Evolutionary conservation across 495 filamentous ascomycete species (phyloP).

Genomic region (Viridothelium virens): DNA sequence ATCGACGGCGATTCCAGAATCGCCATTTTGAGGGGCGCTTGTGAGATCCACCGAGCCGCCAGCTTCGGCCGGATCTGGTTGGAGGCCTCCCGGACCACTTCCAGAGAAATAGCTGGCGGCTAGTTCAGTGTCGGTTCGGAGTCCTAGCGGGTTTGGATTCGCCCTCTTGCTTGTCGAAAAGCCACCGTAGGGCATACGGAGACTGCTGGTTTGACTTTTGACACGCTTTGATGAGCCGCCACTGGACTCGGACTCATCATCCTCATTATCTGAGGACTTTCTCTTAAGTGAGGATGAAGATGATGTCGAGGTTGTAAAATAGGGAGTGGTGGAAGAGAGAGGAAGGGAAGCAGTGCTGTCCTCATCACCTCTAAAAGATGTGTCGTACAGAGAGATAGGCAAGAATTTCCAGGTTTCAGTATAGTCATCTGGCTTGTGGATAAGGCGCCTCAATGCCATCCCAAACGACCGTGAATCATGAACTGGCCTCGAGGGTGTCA

Average conservation of each 20-base stretch:
- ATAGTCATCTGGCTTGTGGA: neutral
- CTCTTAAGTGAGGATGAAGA: no score
- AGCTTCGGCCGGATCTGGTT: neutral
- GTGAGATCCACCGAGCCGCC: no score
- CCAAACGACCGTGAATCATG: neutral
- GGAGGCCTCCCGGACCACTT: neutral
- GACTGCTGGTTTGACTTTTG: neutral
- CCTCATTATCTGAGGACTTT: no score
- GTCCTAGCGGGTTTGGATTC: neutral
- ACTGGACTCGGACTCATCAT: no score
- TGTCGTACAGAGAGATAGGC: neutral
- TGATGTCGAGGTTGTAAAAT: no score
- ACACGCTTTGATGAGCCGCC: no score
- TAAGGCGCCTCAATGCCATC: neutral
- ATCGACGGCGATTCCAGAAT: no score
- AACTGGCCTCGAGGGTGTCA: neutral
- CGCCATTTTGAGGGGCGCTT: no score
- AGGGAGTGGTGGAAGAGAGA: no score
- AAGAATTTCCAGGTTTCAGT: neutral
- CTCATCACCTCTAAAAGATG: neutral
- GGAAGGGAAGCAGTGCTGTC: no score
- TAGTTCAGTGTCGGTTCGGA: neutral
- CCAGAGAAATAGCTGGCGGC: no score
- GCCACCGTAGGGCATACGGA: conserved; percentile 28
- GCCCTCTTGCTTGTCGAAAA: neutral